Conservation (phyloP, 495 filamentous ascomycete genomes). For the Pseudevernia furfuracea region DNA sequence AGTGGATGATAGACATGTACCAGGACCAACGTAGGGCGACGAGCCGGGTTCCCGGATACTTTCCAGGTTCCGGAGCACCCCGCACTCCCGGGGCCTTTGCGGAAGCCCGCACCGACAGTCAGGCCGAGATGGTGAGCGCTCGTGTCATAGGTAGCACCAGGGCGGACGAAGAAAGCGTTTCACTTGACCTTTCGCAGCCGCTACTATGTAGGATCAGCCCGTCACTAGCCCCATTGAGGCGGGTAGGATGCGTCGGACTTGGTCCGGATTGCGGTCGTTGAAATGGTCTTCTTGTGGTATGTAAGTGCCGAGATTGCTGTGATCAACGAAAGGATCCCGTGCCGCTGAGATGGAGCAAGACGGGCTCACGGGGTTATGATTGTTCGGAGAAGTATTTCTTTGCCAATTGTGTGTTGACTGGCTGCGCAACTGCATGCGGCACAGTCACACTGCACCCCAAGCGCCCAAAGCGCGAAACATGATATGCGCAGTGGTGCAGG, state of each 20-base stretch:
- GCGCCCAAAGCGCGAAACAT: no score
- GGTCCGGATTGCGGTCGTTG: conserved; percentile 4
- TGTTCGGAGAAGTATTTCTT: conserved; percentile 7
- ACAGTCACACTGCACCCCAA: no score
- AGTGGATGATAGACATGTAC: conserved; percentile 8
- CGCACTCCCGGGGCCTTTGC: conserved; percentile 5
- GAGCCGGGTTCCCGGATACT: conserved; percentile 7
- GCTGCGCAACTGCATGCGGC: conserved; percentile 14
- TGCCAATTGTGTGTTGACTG: no score
- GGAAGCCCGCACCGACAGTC: background rate
- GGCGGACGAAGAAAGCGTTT: conserved; percentile 14
- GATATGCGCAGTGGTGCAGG: no score
- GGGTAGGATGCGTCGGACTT: conserved; percentile 6
- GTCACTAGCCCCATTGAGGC: conserved; percentile 11
- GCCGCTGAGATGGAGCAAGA: conserved; percentile 15
- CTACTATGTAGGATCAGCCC: conserved; percentile 8
- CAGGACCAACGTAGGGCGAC: conserved; percentile 12
- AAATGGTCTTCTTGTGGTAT: background rate
- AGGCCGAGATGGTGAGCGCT: conserved; percentile 3
- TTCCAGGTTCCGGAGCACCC: conserved; percentile 6
- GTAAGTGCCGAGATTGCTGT: conserved; percentile 6
- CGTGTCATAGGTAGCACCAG: conserved; percentile 1
- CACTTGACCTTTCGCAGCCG: conserved; percentile 1
- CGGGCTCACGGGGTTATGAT: background rate
- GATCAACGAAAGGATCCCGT: conserved; percentile 14